Conservation (phyloP, 257 asterid genomes). For the Thymus quinquecostatus region DNA sequence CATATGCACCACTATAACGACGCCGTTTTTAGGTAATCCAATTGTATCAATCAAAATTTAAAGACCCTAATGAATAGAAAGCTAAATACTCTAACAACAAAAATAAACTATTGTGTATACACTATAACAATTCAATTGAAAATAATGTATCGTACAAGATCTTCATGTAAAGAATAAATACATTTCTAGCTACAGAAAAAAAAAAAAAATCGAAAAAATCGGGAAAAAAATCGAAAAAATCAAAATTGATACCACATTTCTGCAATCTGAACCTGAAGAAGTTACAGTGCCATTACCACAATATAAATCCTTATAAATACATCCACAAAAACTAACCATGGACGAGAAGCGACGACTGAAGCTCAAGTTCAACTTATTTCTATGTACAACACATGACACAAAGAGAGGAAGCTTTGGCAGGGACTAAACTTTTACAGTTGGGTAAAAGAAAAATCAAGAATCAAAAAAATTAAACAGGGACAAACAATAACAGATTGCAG, state of each 20-base stretch:
- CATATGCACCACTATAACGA: no score
- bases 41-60: no score
- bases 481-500: neutral
- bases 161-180: neutral
- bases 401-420: neutral
- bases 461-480: neutral
- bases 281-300: neutral
- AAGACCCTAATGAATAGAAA: neutral
- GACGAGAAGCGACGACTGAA: neutral
- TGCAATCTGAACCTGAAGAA: conserved; percentile 10
- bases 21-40: no score
- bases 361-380: conserved; percentile 38
- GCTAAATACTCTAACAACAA: neutral
- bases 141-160: neutral
- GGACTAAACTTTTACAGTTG: conserved; percentile 37
- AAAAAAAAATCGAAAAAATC: no score
- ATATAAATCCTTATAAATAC: conserved; percentile 7
- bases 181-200: no score
- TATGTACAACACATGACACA: conserved; percentile 37
- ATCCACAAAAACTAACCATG: conserved; percentile 12
- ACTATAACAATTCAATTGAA: neutral
- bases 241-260: neutral
- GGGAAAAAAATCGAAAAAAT: neutral
- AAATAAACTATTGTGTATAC: neutral
- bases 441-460: conserved; percentile 18